Percentiles rank a stretch among this genome's conserved stretches.
phyloP scores from a whole-genome alignment of 2,329 filamentous ascomycete species.

The Hymenoscyphus scutula region DNA sequence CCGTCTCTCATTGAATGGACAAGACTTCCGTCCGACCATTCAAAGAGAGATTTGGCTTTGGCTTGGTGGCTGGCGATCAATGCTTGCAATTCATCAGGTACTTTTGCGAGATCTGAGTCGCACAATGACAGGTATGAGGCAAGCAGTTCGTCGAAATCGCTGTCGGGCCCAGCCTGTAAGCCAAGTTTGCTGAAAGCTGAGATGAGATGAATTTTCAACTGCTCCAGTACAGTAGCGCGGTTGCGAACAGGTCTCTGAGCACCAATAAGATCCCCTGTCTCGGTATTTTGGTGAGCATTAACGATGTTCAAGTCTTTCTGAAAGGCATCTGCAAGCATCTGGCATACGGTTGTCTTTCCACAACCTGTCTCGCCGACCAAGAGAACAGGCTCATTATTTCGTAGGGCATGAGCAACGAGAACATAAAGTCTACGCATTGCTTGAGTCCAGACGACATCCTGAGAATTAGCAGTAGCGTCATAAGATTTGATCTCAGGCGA shows the following conservation, averaged over 20 bases:
- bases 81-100: slow-evolving; percentile 34
- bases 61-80: slow-evolving; percentile 48
- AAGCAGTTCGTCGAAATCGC: slow-evolving; percentile 55
- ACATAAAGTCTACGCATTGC: slow-evolving; percentile 92
- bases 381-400: slow-evolving; percentile 89
- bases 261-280: slow-evolving; percentile 95
- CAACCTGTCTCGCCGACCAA: slow-evolving; percentile 96
- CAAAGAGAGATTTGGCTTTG: slow-evolving; percentile 82
- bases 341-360: slow-evolving; percentile 95
- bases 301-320: slow-evolving; percentile 78
- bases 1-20: slow-evolving; percentile 91
- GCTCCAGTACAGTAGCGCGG: slow-evolving; percentile 66
- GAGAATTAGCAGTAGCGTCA: slow-evolving; percentile 47
- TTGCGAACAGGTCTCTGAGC: slow-evolving; percentile 91
- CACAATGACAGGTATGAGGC: slow-evolving; percentile 45
- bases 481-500: slow-evolving; percentile 56
- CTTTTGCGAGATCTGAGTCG: slow-evolving; percentile 42
- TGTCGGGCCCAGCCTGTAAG: slow-evolving; percentile 55
- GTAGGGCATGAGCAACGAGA: slow-evolving; percentile 80
- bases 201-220: slow-evolving; percentile 61
- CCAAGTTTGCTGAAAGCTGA: slow-evolving; percentile 41
- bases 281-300: slow-evolving; percentile 97
- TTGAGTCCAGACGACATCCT: slow-evolving; percentile 86
- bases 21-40: slow-evolving; percentile 93
- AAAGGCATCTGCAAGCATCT: slow-evolving; percentile 81